Percentiles rank a stretch among this genome's conserved stretches.
Evolutionary conservation across 352 stramenopile genomes (phyloP).

Genomic region (Thalassiosira livingstoniorum): DNA sequence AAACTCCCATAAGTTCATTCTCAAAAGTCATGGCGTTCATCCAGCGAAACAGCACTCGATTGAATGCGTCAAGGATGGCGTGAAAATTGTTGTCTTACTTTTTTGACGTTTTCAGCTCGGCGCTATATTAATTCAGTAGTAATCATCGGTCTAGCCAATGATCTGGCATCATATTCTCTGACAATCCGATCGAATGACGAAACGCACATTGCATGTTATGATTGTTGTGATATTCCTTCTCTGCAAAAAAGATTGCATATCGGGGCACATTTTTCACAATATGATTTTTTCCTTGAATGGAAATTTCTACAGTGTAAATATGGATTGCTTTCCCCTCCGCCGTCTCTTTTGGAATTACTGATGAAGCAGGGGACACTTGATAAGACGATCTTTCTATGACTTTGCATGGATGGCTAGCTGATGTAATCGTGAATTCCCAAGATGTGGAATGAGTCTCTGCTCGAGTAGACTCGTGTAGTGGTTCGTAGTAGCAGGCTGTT

Average conservation of each 20-base stretch:
- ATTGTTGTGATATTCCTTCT: slow-evolving; percentile 47
- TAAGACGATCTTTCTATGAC: neutral
- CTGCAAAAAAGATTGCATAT: slow-evolving; percentile 16
- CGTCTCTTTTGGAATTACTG: neutral
- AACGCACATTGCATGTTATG: slow-evolving; percentile 59
- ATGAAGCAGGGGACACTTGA: too few relatives aligned
- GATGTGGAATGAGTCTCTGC: too few relatives aligned
- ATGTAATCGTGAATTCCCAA: neutral
- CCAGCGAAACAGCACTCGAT: too few relatives aligned
- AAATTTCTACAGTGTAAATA: neutral
- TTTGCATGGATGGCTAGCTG: neutral
- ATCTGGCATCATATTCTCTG: neutral
- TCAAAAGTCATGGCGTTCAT: too few relatives aligned
- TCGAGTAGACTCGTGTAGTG: neutral
- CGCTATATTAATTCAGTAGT: too few relatives aligned
- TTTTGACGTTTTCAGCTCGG: too few relatives aligned
- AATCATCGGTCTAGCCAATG: too few relatives aligned
- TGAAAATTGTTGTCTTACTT: too few relatives aligned
- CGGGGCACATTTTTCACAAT: neutral
- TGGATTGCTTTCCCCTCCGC: neutral
- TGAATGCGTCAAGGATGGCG: too few relatives aligned
- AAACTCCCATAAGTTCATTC: too few relatives aligned
- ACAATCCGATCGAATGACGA: slow-evolving; percentile 2
- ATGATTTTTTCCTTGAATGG: neutral
- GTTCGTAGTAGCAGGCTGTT: neutral